Percentiles rank a stretch among this genome's conserved stretches.
These are phyloP conservation scores for Bocquillonia castaneifolia DNA, from an alignment of 441 rosid genomes.

Conservation along the genomic window DNA sequence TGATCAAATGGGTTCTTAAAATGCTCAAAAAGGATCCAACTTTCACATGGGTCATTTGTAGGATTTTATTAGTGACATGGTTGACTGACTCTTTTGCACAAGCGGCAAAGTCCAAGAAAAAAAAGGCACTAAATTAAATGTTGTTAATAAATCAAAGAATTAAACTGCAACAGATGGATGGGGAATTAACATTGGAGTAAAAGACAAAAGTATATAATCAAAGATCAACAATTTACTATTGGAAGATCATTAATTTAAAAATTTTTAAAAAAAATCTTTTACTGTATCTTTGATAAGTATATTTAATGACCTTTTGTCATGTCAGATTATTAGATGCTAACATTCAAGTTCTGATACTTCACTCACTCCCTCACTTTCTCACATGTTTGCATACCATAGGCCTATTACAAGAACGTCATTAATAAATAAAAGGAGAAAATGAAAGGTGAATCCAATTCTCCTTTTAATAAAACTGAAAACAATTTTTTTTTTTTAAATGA, in stretches of 20 bases:
- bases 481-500: not conserved
- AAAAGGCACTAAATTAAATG: not conserved
- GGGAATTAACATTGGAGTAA: not conserved
- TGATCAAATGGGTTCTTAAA: too few relatives aligned
- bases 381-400: not conserved
- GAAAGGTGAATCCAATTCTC: slow-evolving; percentile 23
- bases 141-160: not conserved
- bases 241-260: not conserved
- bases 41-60: too few relatives aligned
- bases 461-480: not conserved
- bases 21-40: too few relatives aligned
- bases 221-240: not conserved
- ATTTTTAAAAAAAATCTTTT: not conserved
- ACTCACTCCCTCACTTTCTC: too few relatives aligned
- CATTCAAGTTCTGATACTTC: not conserved
- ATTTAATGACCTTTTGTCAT: not conserved
- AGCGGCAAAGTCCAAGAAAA: not conserved
- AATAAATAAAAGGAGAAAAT: not conserved
- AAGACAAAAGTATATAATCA: not conserved
- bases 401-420: too few relatives aligned
- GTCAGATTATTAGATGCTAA: not conserved
- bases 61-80: too few relatives aligned
- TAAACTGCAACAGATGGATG: not conserved
- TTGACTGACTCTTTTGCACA: not conserved
- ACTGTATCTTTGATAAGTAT: not conserved